Conservation (phyloP, 2,329 filamentous ascomycete genomes). For the Epicoccum nigrum region DNA sequence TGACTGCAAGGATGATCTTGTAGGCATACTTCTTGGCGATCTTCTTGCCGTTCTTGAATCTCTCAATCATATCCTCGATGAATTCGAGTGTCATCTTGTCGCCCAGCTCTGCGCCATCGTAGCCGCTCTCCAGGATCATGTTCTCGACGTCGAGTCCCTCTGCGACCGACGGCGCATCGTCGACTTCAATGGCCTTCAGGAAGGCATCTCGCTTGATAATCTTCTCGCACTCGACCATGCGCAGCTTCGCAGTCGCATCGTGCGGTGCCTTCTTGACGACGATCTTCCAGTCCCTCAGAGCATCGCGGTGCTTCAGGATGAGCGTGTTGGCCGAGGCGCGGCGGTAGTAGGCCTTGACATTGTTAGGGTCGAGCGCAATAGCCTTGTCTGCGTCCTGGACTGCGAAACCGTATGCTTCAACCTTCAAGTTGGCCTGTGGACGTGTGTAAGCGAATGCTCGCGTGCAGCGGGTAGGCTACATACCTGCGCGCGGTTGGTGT, state of each 20-base stretch:
- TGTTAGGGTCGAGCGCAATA: slow-evolving; percentile 83
- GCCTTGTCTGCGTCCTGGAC: slow-evolving; percentile 90
- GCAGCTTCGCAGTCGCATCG: slow-evolving; percentile 90
- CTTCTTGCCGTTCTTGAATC: slow-evolving; percentile 90
- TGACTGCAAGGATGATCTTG: slow-evolving; percentile 90
- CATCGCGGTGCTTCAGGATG: slow-evolving; percentile 86
- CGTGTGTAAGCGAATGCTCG: slow-evolving; percentile 29
- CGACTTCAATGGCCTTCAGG: slow-evolving; percentile 90
- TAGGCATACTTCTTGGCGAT: slow-evolving; percentile 96
- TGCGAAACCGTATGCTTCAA: slow-evolving; percentile 92
- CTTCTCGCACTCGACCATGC: slow-evolving; percentile 92
- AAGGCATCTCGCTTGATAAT: slow-evolving; percentile 91
- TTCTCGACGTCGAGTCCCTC: slow-evolving; percentile 87
- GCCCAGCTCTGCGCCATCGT: slow-evolving; percentile 81
- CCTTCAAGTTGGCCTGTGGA: slow-evolving; percentile 89
- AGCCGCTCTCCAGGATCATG: slow-evolving; percentile 80
- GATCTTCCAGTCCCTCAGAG: slow-evolving; percentile 88
- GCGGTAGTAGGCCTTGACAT: slow-evolving; percentile 95
- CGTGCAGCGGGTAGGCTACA: slow-evolving; percentile 40
- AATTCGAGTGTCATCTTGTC: slow-evolving; percentile 94
- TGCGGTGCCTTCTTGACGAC: slow-evolving; percentile 85
- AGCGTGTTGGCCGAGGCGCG: slow-evolving; percentile 90
- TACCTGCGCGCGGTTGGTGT: slow-evolving; percentile 93
- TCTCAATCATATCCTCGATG: slow-evolving; percentile 93
- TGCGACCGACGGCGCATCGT: slow-evolving; percentile 88